Conservation (phyloP, 2,329 filamentous ascomycete genomes). For the Epichloe baconii region DNA sequence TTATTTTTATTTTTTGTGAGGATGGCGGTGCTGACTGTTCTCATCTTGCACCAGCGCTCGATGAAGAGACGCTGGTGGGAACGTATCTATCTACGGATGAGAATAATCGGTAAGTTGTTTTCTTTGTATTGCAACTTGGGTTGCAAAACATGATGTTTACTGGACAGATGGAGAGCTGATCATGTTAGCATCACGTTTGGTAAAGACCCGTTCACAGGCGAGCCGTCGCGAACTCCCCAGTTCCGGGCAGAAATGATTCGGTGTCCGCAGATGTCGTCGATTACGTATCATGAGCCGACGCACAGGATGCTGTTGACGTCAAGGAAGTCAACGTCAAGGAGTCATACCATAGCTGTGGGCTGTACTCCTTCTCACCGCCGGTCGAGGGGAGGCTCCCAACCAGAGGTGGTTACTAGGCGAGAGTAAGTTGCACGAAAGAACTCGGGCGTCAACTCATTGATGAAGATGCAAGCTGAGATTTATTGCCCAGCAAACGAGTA, state of each 20-base stretch:
- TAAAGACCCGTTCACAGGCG: conserved; percentile 1
- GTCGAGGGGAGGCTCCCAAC: conserved; percentile 7
- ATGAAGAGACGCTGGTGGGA: conserved; percentile 22
- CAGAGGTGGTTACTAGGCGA: conserved; percentile 27
- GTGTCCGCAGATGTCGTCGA: conserved; percentile 29
- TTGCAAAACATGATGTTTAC: neutral
- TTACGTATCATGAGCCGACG: conserved; percentile 32
- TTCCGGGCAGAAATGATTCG: conserved; percentile 23
- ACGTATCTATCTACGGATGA: conserved; percentile 30
- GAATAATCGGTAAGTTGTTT: conserved; percentile 23
- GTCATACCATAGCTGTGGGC: conserved; percentile 17
- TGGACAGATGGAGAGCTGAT: neutral
- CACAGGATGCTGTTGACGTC: conserved; percentile 31
- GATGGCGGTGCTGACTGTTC: neutral
- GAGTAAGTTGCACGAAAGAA: conserved; percentile 12
- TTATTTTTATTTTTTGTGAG: neutral
- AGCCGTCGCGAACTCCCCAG: neutral
- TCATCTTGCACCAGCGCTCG: conserved; percentile 15
- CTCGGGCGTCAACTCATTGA: too few species aligned
- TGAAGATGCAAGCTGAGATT: too few species aligned
- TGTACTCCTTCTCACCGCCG: conserved; percentile 27
- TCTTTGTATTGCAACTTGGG: neutral
- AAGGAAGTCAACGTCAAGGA: conserved; percentile 21
- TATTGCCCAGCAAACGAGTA: conserved; percentile 17
- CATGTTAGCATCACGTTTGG: conserved; percentile 6